phyloP scores from a whole-genome alignment of 2,329 filamentous ascomycete species.

The Aspergillus novofumigatus region DNA sequence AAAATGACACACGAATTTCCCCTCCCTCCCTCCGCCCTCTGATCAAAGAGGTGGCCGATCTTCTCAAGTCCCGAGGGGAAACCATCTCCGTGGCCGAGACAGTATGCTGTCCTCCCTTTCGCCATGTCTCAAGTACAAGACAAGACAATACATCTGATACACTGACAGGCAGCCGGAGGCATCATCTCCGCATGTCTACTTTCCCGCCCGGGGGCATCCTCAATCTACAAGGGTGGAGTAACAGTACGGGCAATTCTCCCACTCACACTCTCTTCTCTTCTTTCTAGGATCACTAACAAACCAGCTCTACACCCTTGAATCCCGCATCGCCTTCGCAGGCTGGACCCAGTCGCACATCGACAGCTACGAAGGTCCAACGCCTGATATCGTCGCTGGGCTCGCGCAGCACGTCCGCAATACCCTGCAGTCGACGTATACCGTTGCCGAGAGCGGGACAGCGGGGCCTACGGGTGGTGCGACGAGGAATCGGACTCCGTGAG shows the following conservation, averaged over 20 bases:
- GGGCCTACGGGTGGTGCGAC: constrained; percentile 57
- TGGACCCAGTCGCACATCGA: constrained; percentile 55
- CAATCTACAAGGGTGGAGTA: constrained; percentile 59
- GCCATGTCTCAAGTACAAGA: background rate
- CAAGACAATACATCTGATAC: background rate
- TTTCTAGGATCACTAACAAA: background rate
- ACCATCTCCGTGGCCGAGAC: constrained; percentile 61
- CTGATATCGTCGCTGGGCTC: constrained; percentile 53
- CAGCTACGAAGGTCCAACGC: constrained; percentile 56
- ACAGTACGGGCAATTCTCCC: constrained; percentile 37
- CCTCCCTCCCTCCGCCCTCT: constrained; percentile 39
- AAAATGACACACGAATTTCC: constrained; percentile 23
- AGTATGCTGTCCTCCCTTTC: constrained; percentile 27
- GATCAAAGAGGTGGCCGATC: constrained; percentile 47
- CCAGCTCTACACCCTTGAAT: constrained; percentile 55
- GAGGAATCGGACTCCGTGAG: constrained; percentile 54
- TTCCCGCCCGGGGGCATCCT: constrained; percentile 54
- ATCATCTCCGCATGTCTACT: constrained; percentile 58
- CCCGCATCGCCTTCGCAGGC: constrained; percentile 55
- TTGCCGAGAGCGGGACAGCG: constrained; percentile 61
- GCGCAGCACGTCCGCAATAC: constrained; percentile 55
- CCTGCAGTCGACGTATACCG: constrained; percentile 53
- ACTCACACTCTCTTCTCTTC: constrained; percentile 4
- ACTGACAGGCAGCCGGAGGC: constrained; percentile 54
- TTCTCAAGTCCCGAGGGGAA: constrained; percentile 54